phyloP scores from a whole-genome alignment of 805 yeast species.

The Candida tammaniensis region DNA sequence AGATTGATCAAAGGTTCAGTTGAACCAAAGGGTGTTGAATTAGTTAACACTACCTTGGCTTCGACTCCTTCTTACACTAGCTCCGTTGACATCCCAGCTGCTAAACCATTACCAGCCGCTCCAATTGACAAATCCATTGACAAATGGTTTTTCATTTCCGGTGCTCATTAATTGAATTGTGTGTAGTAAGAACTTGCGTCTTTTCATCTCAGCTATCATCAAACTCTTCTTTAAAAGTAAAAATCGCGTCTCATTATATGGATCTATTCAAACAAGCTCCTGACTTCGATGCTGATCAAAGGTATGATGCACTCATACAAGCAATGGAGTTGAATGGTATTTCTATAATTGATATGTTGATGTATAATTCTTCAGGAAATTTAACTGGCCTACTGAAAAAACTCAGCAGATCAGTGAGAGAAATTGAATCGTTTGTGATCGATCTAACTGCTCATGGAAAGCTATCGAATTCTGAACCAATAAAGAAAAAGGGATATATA shows the following conservation, averaged over 20 bases:
- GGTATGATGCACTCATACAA: slow-evolving; percentile 16
- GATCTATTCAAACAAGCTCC: slow-evolving; percentile 4
- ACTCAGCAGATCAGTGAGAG: slow-evolving; percentile 25
- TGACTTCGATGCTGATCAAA: background rate
- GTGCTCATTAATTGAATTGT: slow-evolving; percentile 57
- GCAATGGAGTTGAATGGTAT: slow-evolving; percentile 23
- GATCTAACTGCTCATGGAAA: slow-evolving; percentile 8
- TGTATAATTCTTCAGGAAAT: slow-evolving; percentile 4
- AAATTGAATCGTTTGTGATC: slow-evolving; percentile 19
- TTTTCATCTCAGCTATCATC: no score
- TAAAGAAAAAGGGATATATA: slow-evolving; percentile 8
- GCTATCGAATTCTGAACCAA: slow-evolving; percentile 3
- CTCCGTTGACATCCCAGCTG: slow-evolving; percentile 60
- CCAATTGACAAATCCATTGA: slow-evolving; percentile 95
- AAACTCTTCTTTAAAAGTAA: no score
- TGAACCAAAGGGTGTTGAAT: slow-evolving; percentile 55
- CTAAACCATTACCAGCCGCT: slow-evolving; percentile 73
- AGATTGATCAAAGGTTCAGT: slow-evolving; percentile 45
- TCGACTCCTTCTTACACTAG: slow-evolving; percentile 52
- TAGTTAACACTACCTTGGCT: slow-evolving; percentile 72
- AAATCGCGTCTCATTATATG: slow-evolving; percentile 7
- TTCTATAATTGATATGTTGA: slow-evolving; percentile 23
- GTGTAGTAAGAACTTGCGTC: background rate
- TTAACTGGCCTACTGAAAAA: slow-evolving; percentile 18
- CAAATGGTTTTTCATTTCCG: slow-evolving; percentile 98